A percentile compares a stretch with the other conserved stretches of the same genome.
Conservation (phyloP, 768 basidiomycete genomes). For the Leccinum broughii region DNA sequence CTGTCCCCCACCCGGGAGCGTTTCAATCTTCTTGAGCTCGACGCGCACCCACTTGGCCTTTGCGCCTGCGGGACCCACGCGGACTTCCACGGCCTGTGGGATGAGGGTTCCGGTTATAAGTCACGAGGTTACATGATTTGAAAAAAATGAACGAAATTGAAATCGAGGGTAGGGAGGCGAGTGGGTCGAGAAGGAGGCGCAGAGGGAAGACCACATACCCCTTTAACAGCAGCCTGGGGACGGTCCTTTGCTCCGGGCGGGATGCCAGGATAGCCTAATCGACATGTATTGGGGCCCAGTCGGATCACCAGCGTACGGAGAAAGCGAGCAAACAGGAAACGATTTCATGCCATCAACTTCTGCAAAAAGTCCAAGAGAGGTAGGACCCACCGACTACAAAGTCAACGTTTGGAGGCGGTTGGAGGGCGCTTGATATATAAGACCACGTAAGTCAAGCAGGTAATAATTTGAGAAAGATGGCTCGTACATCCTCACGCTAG, state of each 20-base stretch:
- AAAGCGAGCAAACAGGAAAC: neutral
- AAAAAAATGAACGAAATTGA: slow-evolving; percentile 4
- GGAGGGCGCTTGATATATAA: slow-evolving; percentile 58
- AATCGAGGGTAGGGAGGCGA: neutral
- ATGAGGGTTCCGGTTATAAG: slow-evolving; percentile 1
- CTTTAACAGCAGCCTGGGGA: slow-evolving; percentile 82
- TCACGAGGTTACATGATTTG: neutral
- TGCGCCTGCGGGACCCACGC: slow-evolving; percentile 68
- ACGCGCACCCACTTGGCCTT: slow-evolving; percentile 93
- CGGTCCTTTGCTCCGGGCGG: slow-evolving; percentile 75
- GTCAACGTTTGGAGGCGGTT: slow-evolving; percentile 87
- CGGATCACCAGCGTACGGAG: slow-evolving; percentile 10
- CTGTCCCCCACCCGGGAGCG: slow-evolving; percentile 67
- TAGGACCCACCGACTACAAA: slow-evolving; percentile 70
- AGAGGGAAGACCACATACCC: slow-evolving; percentile 51
- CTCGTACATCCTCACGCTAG: slow-evolving; percentile 48
- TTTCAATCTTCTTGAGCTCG: slow-evolving; percentile 90
- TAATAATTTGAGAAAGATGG: neutral
- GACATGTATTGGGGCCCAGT: slow-evolving; percentile 5
- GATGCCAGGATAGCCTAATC: slow-evolving; percentile 81
- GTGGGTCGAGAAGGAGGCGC: slow-evolving; percentile 3
- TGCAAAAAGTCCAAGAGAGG: neutral
- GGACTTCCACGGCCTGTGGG: slow-evolving; percentile 74
- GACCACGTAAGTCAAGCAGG: slow-evolving; percentile 8
- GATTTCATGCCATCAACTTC: slow-evolving; percentile 1